Evolutionary conservation across 75 land plant genomes (phyloP), one percentile per base, ranked within the genome.

Genomic region (Larix kaempferi): DNA sequence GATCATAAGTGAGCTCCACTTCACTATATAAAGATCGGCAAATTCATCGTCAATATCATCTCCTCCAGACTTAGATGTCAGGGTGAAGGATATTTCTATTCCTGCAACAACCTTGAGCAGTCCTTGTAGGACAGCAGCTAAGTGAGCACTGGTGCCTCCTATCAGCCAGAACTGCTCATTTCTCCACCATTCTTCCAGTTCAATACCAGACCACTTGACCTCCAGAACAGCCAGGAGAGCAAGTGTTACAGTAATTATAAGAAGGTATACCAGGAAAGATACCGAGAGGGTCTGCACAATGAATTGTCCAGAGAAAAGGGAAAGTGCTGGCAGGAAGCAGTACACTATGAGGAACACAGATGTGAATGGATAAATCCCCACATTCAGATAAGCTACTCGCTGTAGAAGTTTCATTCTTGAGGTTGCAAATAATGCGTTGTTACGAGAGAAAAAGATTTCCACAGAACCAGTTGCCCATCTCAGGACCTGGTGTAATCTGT

Each of bases 381-480:
- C 75, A 57, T 84, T 84, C 33, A 84, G 82, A 78, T 83, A 83
- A 22, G 85, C 85, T 25, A 83, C 26, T 21, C 83, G 57, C 56
- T 83, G 85, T 26, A 83, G 84, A 58, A 81, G 14, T 81, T 92
- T 90, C 86, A 92, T 82, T 75, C 76, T 83, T 4, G 85, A 56
- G 86, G 89, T 84, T n/a, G 93, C 94, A 15, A 92, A 58, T 6
- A 92, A 60, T 11, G 93, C 94, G 65, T 91, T 92, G 84, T 91
- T 92, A 2, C 94, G 81, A 0, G 94, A 92, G 79, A 92, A 91
- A 77, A 92, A 92, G 56, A 92, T 92, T 59, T 92, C 93, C 6
- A 92, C 93, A 22, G 94, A 90, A 8, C 94, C 94, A 0, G 94
- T 92, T 26, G 94, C 94, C 94, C 93, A 92, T 22, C 94, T 67